These are phyloP conservation scores for Malus sieversii DNA, from an alignment of 306 rosid species.

Conservation along the genomic window DNA sequence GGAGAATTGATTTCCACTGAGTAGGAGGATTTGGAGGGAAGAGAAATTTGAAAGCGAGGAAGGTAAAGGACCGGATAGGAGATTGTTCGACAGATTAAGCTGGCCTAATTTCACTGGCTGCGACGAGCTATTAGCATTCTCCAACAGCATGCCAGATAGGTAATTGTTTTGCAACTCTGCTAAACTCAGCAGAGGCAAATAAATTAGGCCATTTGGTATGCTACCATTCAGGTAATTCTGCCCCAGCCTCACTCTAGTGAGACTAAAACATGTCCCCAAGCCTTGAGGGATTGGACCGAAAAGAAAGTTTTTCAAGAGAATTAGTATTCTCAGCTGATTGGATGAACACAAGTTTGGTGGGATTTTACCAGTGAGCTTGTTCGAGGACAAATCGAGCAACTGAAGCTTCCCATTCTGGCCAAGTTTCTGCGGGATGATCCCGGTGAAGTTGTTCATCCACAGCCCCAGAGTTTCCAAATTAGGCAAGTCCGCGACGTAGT, in stretches of 20 bases:
- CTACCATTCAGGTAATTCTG: conserved; percentile 76
- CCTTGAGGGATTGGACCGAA: conserved; percentile 71
- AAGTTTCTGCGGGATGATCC: conserved; percentile 63
- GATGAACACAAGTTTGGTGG: conserved; percentile 61
- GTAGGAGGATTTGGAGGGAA: conserved; percentile 55
- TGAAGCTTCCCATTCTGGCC: conserved; percentile 65
- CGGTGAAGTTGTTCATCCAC: conserved; percentile 89
- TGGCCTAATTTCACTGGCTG: conserved; percentile 38
- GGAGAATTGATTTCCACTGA: conserved; percentile 60
- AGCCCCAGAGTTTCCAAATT: conserved; percentile 53
- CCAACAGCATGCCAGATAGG: conserved; percentile 61
- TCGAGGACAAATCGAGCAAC: conserved; percentile 74
- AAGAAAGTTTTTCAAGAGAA: conserved; percentile 69
- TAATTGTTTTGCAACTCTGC: conserved; percentile 69
- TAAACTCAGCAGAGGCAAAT: conserved; percentile 59
- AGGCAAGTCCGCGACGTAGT: conserved; percentile 56
- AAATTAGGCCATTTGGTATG: conserved; percentile 69
- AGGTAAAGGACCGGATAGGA: conserved; percentile 62
- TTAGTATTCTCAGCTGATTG: conserved; percentile 51
- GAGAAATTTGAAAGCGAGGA: conserved; percentile 57
- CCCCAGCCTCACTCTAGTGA: conserved; percentile 63
- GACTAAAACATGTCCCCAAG: conserved; percentile 60
- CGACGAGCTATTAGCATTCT: conserved; percentile 49
- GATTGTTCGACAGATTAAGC: conserved; percentile 73
- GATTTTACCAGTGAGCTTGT: conserved; percentile 76